A percentile compares a stretch with the other conserved stretches of the same genome.
phyloP scores from a whole-genome alignment of 805 yeast genomes.

The Komagataella kurtzmanii region DNA sequence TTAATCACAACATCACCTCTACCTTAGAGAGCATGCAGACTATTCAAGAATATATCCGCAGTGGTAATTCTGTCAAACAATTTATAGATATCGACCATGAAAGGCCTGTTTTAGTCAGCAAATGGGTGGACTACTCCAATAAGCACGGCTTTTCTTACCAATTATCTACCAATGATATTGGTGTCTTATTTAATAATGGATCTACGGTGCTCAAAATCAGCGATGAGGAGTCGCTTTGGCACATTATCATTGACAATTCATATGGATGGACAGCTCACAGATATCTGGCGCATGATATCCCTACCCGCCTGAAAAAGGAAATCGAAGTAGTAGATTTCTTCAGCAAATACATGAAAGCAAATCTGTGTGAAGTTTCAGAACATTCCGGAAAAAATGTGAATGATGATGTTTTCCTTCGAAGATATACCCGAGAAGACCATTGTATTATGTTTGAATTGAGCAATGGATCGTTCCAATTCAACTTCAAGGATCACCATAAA shows the following conservation, averaged over 20 bases:
- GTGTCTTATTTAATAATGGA: slow-evolving; percentile 79
- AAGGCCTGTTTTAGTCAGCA: slow-evolving; percentile 66
- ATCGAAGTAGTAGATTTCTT: slow-evolving; percentile 81
- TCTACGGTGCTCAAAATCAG: slow-evolving; percentile 65
- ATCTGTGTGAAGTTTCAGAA: slow-evolving; percentile 68
- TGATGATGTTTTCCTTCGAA: slow-evolving; percentile 65
- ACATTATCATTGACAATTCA: slow-evolving; percentile 32
- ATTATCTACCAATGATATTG: slow-evolving; percentile 78
- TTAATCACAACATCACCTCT: slow-evolving; percentile 14
- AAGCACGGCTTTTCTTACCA: slow-evolving; percentile 94
- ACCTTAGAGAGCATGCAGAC: slow-evolving; percentile 14
- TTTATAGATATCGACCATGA: slow-evolving; percentile 14
- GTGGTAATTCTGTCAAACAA: background rate
- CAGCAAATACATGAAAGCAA: slow-evolving; percentile 84
- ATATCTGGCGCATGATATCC: slow-evolving; percentile 26
- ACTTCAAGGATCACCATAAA: slow-evolving; percentile 91
- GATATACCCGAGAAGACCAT: slow-evolving; percentile 67
- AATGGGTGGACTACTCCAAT: slow-evolving; percentile 97
- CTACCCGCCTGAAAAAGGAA: slow-evolving; percentile 46
- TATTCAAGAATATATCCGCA: slow-evolving; percentile 11
- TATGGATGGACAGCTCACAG: slow-evolving; percentile 44
- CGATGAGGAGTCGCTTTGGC: slow-evolving; percentile 53
- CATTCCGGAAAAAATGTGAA: slow-evolving; percentile 30
- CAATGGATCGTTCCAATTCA: slow-evolving; percentile 86
- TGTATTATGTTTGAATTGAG: slow-evolving; percentile 89